Base-by-base conservation (phyloP, 768 basidiomycete genomes). In the Russula abietina region DNA sequence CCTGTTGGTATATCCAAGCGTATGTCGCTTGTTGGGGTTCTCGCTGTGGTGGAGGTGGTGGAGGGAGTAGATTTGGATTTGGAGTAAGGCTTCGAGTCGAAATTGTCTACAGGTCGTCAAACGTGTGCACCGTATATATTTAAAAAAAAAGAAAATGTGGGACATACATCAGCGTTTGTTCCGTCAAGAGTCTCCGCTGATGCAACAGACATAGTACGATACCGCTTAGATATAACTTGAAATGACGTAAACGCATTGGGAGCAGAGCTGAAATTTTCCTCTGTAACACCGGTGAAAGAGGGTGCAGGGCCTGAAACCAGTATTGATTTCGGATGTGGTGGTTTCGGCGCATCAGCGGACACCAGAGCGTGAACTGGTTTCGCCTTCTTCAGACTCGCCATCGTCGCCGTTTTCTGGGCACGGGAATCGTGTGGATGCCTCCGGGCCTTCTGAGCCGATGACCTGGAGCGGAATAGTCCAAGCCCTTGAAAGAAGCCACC, bases 121-220 rank as follows among this genome's bases (percentile, higher is more conserved):
- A 63, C 46, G 33, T 45, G n/a, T 48, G 43, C 46, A 28, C 38
- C 1, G 30, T n/a, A n/a, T n/a, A n/a, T n/a, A n/a, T n/a, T n/a
- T 46, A 32, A 60, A 58, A 30, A 12, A 32, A 8, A 60, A 19
- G 61, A 38, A 59, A 56, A n/a, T 3, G 39, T 16, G 11, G 71
- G 39, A 70, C 87, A 73, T 72, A 91, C 90, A 54, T 86, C 86
- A 59, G 65, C 67, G 22, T 62, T 61, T 8, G 88, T 89, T 41
- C 90, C 90, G 69, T 91, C 84, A 67, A 84, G 80, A 28, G 88
- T 89, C 71, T 92, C 90, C 36, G 88, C 76, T 45, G 90, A 92
- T 38, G 84, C 85, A 41, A 82, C 79, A 17, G 90, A 91, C 46
- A 91, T 76, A 8, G 86, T 85, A 36, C 85, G 82, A 70, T 85